A percentile compares a stretch with the other conserved stretches of the same genome.
phyloP scores from a whole-genome alignment of 2,329 filamentous ascomycete species.

The Cordyceps cateniannulata region DNA sequence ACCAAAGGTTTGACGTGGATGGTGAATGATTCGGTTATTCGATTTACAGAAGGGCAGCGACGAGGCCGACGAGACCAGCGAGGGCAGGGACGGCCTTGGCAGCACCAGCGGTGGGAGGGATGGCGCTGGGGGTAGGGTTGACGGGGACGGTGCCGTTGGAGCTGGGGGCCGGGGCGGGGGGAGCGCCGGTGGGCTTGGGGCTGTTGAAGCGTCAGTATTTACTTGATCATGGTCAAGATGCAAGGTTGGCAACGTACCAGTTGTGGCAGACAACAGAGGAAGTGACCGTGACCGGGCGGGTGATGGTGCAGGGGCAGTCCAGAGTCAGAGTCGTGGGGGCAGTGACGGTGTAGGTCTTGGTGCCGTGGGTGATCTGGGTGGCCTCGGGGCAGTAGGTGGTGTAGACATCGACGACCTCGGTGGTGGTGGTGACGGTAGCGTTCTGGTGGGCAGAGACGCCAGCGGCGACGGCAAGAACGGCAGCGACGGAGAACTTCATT shows the following conservation, averaged over 20 bases:
- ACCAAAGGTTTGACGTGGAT: slow-evolving; percentile 33
- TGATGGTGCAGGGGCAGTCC: slow-evolving; percentile 66
- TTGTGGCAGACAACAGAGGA: slow-evolving; percentile 46
- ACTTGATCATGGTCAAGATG: background rate
- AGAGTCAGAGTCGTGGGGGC: slow-evolving; percentile 63
- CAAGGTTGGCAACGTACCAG: too few relatives aligned
- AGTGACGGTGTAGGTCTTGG: slow-evolving; percentile 63
- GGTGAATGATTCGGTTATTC: slow-evolving; percentile 26
- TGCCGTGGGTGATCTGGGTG: slow-evolving; percentile 57
- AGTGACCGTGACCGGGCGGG: slow-evolving; percentile 49
- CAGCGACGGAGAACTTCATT: slow-evolving; percentile 57
- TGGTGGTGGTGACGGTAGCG: slow-evolving; percentile 44
- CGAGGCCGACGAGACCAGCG: slow-evolving; percentile 53
- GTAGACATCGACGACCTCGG: slow-evolving; percentile 58
- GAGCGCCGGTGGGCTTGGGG: slow-evolving; percentile 12
- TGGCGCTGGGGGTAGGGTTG: slow-evolving; percentile 20
- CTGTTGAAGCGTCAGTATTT: background rate
- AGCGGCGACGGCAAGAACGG: slow-evolving; percentile 45
- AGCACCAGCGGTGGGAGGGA: slow-evolving; percentile 43
- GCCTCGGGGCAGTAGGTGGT: slow-evolving; percentile 67
- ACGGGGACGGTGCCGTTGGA: slow-evolving; percentile 32
- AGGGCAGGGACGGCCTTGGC: slow-evolving; percentile 52
- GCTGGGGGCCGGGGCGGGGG: slow-evolving; percentile 13
- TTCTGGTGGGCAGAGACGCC: slow-evolving; percentile 45
- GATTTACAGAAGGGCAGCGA: slow-evolving; percentile 53